Conservation (phyloP, 1,284 basidiomycete species). For the Schizopora paradoxa region DNA sequence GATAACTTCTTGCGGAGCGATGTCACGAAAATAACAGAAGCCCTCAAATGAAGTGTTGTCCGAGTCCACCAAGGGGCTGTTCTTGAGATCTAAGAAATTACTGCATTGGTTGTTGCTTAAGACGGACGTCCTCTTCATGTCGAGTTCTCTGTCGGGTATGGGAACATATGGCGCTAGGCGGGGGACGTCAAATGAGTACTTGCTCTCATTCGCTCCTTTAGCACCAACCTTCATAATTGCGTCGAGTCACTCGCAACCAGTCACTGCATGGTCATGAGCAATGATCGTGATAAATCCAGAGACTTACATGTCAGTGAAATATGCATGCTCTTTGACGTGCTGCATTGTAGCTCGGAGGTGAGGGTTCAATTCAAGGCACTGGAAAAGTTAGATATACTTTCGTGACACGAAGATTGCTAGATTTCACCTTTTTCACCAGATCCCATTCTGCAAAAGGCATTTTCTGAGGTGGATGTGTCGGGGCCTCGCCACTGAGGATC, state of each 20-base stretch:
- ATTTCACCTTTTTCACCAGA: conserved; percentile 36
- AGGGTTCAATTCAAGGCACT: conserved; percentile 57
- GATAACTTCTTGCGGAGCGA: too few relatives aligned
- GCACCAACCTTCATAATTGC: too few relatives aligned
- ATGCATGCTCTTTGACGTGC: conserved; percentile 36
- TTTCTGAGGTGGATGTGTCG: conserved; percentile 24
- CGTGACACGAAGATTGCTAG: not conserved
- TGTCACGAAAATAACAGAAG: too few relatives aligned
- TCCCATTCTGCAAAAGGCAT: conserved; percentile 33
- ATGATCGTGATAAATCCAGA: not conserved
- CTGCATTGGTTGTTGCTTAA: too few relatives aligned
- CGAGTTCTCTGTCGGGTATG: too few relatives aligned
- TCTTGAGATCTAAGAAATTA: too few relatives aligned
- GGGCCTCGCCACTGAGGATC: conserved; percentile 25
- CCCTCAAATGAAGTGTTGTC: too few relatives aligned
- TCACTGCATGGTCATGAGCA: conserved; percentile 1
- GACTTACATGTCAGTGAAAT: conserved; percentile 13
- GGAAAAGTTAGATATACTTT: not conserved
- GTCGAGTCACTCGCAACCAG: conserved; percentile 13
- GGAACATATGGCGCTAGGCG: too few relatives aligned
- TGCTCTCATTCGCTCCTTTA: too few relatives aligned
- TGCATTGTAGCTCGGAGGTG: conserved; percentile 35
- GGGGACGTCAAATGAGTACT: too few relatives aligned
- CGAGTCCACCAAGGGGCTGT: too few relatives aligned
- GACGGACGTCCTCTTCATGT: too few relatives aligned